Percentiles rank a stretch among this genome's conserved stretches.
These are phyloP conservation scores for Erucastrum elatum DNA, from an alignment of 345 rosid genomes.

Conservation along the genomic window DNA sequence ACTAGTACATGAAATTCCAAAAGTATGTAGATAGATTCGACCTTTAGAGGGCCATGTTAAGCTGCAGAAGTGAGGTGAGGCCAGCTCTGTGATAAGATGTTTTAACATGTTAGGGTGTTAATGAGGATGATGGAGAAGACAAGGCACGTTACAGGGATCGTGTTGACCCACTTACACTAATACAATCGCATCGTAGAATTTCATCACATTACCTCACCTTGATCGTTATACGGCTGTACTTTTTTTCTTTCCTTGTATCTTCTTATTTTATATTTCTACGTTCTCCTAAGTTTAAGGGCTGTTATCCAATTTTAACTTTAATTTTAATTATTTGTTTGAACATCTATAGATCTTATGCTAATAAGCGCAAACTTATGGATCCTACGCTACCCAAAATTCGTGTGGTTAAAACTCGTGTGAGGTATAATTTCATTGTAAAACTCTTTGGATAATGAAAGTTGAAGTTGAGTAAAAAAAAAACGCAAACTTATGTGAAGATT, in stretches of 20 bases:
- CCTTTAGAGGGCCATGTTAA: conserved; percentile 38
- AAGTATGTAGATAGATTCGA: conserved; percentile 24
- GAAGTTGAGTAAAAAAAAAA: no score
- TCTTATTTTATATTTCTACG: neutral
- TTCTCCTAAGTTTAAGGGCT: conserved; percentile 31
- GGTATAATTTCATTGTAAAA: no score
- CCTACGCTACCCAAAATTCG: no score
- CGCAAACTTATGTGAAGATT: neutral
- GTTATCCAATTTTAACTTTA: neutral
- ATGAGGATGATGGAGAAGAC: conserved; percentile 41
- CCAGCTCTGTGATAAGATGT: conserved; percentile 37
- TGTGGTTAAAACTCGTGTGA: no score
- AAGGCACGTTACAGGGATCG: conserved; percentile 36
- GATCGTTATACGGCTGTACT: conserved; percentile 33
- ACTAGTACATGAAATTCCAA: conserved; percentile 8
- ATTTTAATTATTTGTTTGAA: neutral
- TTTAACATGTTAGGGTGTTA: conserved; percentile 39
- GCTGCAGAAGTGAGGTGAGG: conserved; percentile 42
- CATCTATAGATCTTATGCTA: conserved; percentile 12
- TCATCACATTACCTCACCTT: conserved; percentile 20
- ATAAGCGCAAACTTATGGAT: neutral
- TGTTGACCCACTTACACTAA: conserved; percentile 34
- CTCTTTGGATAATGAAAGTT: no score
- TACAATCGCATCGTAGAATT: conserved; percentile 13
- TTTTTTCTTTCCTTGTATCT: neutral